phyloP scores from a whole-genome alignment of 2,329 filamentous ascomycete genomes.

The Trematosphaeria pertusa region DNA sequence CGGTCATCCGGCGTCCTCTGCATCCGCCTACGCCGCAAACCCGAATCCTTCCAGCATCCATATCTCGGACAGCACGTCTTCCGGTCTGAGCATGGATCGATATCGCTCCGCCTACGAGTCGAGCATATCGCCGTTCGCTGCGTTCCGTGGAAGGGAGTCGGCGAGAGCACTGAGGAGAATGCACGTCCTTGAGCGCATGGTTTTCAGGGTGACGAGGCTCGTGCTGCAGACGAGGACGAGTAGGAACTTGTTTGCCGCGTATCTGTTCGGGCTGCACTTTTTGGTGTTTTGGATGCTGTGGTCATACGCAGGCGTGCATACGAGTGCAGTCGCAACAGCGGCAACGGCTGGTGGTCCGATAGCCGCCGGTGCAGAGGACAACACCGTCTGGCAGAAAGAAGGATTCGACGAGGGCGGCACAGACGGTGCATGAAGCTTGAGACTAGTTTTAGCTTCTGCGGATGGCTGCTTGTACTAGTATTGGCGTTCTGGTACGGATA shows the following conservation, averaged over 20 bases:
- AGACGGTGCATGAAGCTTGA: too few relatives aligned
- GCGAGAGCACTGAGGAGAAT: slow-evolving; percentile 90
- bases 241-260: slow-evolving; percentile 90
- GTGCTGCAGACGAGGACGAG: slow-evolving; percentile 89
- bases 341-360: slow-evolving; percentile 39
- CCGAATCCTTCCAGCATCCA: slow-evolving; percentile 77
- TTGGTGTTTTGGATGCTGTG: slow-evolving; percentile 88
- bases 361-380: slow-evolving; percentile 29
- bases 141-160: slow-evolving; percentile 92
- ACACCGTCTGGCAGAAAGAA: slow-evolving; percentile 46
- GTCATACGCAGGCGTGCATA: slow-evolving; percentile 74
- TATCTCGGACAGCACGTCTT: slow-evolving; percentile 65
- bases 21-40: slow-evolving; percentile 67
- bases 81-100: slow-evolving; percentile 76
- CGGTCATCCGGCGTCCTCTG: slow-evolving; percentile 55
- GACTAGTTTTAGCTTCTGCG: too few relatives aligned
- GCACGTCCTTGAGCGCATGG: slow-evolving; percentile 86
- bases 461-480: too few relatives aligned
- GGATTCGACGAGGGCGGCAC: slow-evolving; percentile 38
- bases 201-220: slow-evolving; percentile 90
- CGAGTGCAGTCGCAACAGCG: slow-evolving; percentile 30
- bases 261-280: slow-evolving; percentile 87
- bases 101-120: slow-evolving; percentile 94
- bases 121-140: slow-evolving; percentile 93
- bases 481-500: too few relatives aligned